Evolutionary conservation across 352 stramenopile genomes (phyloP), one percentile per base, ranked within the genome.

Genomic region (Phytophthora gonapodyides): DNA sequence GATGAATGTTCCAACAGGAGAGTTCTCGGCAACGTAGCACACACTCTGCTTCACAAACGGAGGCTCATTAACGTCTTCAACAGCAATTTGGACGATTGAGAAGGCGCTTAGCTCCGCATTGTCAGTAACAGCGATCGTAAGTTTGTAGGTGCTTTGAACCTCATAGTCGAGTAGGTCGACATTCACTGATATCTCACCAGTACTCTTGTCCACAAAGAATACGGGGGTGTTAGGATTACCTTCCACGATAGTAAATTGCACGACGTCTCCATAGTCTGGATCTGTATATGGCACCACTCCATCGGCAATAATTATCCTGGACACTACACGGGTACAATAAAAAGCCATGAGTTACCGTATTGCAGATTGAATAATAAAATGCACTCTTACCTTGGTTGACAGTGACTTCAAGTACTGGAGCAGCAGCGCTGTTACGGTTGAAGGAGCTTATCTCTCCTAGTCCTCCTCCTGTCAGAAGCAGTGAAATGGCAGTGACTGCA

Each of bases 381-480:
- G 38, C 16, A 57, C 11, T 13, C 43, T 54, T 69, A 84, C 78
- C 71, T 75, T 82, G 68, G n/a, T 47, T 24, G 19, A 80, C 61
- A 7, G 54, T 56, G 6, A 87, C n/a, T 51, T 77, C 71, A 13
- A 87, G 57, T 17, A 69, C 44, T 4, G 79, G 61, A 27, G 74
- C 67, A 5, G 8, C 41, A 9, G 46, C 21, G 19, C 52, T 5
- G 17, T 62, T 50, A 10, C 44, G 50, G 48, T 88, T 75, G 36
- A 82, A 84, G 3, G 79, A 62, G 21, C 58, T 67, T 16, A 88
- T 49, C 66, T 84, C 79, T 31, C 79, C 79, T 5, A 86, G 48
- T 1, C 76, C 79, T 27, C 69, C 79, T 37, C 79, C 79, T 0
- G 70, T 61, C 19, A 88, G 73, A 1, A 85, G 34, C 0, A 88